These are phyloP conservation scores for Aureobasidium mangrovei DNA, from an alignment of 2,329 filamentous ascomycete species.

Conservation along the genomic window DNA sequence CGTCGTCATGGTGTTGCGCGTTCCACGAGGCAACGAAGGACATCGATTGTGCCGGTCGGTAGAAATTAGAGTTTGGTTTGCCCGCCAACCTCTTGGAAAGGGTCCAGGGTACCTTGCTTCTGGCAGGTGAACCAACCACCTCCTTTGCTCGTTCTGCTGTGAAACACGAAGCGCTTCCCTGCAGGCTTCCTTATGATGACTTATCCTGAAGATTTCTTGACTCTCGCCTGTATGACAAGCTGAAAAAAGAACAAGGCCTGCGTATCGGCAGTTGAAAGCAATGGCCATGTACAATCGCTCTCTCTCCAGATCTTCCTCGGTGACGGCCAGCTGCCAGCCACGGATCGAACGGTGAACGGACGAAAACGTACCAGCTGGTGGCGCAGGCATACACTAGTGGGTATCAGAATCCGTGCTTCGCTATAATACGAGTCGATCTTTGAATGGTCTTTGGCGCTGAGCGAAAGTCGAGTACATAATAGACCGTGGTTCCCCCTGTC, in stretches of 20 bases:
- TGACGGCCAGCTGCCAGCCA: slow-evolving; percentile 5
- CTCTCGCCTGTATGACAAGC: not conserved
- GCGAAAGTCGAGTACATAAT: slow-evolving; percentile 8
- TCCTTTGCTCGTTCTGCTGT: not conserved
- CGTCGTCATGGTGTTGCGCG: slow-evolving; percentile 14
- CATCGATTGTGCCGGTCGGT: slow-evolving; percentile 7
- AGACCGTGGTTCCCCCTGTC: slow-evolving; percentile 5
- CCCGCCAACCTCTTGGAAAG: not conserved
- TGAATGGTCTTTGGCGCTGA: not conserved
- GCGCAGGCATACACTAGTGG: slow-evolving; percentile 9
- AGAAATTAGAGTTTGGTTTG: slow-evolving; percentile 1
- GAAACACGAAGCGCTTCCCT: slow-evolving; percentile 1
- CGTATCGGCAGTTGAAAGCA: not conserved
- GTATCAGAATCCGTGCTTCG: slow-evolving; percentile 12
- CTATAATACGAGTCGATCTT: slow-evolving; percentile 10
- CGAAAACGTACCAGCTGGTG: slow-evolving; percentile 10
- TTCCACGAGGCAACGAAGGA: slow-evolving; percentile 12
- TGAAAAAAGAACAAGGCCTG: not conserved
- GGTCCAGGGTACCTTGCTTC: not conserved
- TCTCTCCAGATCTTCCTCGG: slow-evolving; percentile 5
- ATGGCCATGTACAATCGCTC: not conserved
- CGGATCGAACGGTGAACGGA: not conserved
- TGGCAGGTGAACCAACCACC: slow-evolving; percentile 5
- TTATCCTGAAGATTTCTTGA: not conserved
- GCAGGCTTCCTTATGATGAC: not conserved